A percentile compares a stretch with the other conserved stretches of the same genome.
phyloP scores from a whole-genome alignment of 2,329 filamentous ascomycete species.

The Penicillium sp. region DNA sequence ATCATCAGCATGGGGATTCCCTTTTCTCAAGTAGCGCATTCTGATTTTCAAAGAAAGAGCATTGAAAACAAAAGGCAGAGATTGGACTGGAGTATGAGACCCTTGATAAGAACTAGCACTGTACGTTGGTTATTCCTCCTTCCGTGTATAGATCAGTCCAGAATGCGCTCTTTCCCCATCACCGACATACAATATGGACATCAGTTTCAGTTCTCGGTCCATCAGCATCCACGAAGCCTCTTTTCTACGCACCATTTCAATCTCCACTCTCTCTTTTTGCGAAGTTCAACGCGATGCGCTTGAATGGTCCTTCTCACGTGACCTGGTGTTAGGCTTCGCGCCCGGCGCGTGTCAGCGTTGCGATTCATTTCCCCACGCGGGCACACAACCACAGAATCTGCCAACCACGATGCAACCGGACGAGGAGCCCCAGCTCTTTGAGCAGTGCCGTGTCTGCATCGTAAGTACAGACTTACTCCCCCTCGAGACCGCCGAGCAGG shows the following conservation, averaged over 20 bases:
- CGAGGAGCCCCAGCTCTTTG: conserved; percentile 40
- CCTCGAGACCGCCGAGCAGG: conserved; percentile 42
- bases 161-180: neutral
- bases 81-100: neutral
- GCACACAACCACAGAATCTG: neutral
- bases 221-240: neutral
- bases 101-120: neutral
- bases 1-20: no score
- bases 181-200: neutral
- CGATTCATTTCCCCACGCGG: neutral
- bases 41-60: no score
- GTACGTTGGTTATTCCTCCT: neutral
- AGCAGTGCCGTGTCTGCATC: conserved; percentile 48
- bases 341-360: conserved; percentile 10
- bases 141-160: neutral
- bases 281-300: neutral
- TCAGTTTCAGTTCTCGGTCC: neutral
- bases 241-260: neutral
- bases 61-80: neutral
- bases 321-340: conserved; percentile 2
- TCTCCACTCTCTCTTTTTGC: neutral
- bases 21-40: no score
- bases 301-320: neutral
- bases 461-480: conserved; percentile 44
- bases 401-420: conserved; percentile 28